phyloP scores from a whole-genome alignment of 768 basidiomycete genomes.

The Auriscalpium orientale region DNA sequence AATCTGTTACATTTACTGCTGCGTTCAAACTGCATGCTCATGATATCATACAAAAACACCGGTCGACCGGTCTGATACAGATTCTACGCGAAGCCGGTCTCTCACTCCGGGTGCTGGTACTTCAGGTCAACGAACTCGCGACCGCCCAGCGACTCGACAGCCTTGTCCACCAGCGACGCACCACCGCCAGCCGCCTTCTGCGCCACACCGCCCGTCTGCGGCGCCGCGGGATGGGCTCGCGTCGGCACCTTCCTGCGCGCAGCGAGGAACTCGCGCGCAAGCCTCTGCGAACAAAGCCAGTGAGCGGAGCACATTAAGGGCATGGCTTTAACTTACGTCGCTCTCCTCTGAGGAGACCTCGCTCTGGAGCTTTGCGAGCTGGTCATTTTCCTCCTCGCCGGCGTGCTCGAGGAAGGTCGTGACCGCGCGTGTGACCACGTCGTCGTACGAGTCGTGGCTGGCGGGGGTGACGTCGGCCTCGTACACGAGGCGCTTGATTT shows the following conservation, averaged over 20 bases:
- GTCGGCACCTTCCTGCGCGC: constrained; percentile 16
- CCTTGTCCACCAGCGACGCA: too few relatives aligned
- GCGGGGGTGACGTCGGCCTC: constrained; percentile 10
- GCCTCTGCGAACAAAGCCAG: too few relatives aligned
- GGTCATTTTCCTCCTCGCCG: constrained; percentile 17
- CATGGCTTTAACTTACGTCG: constrained; percentile 9
- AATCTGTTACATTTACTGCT: too few relatives aligned
- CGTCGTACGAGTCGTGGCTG: constrained; percentile 10
- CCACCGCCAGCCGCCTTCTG: constrained; percentile 15
- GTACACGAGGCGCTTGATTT: constrained; percentile 15
- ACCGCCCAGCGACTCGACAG: too few relatives aligned
- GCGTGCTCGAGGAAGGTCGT: constrained; percentile 16
- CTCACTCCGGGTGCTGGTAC: too few relatives aligned
- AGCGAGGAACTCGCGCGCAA: constrained; percentile 9
- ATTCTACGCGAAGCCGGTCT: too few relatives aligned
- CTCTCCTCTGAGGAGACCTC: constrained; percentile 14
- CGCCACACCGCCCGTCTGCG: constrained; percentile 16
- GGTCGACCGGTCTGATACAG: too few relatives aligned
- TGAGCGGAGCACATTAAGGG: too few relatives aligned
- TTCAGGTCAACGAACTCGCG: too few relatives aligned
- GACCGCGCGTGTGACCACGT: constrained; percentile 13
- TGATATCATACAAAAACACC: too few relatives aligned
- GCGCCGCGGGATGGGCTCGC: constrained; percentile 16
- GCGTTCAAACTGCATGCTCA: too few relatives aligned
- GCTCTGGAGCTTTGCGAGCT: constrained; percentile 11